Percentiles rank a stretch among this genome's conserved stretches.
phyloP scores from a whole-genome alignment of 2,329 filamentous ascomycete genomes.

The Colletotrichum incanum region DNA sequence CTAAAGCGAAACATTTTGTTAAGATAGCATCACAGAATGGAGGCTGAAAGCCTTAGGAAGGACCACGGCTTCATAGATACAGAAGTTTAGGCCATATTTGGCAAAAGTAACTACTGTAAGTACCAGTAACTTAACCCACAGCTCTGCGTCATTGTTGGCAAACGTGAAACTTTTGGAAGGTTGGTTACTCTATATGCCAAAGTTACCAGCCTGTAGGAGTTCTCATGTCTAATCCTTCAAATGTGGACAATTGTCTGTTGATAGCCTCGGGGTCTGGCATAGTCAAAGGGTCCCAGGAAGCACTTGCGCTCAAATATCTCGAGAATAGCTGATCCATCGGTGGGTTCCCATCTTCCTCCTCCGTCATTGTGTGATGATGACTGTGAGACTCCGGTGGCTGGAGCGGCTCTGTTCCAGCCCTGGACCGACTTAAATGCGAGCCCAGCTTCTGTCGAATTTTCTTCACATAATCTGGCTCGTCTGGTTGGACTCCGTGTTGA shows the following conservation, averaged over 20 bases:
- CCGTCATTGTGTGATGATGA: not conserved
- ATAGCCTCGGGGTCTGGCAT: slow-evolving; percentile 23
- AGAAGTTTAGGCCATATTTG: too few species aligned
- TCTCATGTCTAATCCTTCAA: slow-evolving; percentile 26
- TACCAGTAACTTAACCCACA: too few species aligned
- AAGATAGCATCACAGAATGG: too few species aligned
- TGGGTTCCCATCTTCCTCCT: not conserved
- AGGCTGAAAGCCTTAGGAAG: too few species aligned
- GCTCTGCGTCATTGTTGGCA: too few species aligned
- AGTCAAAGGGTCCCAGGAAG: slow-evolving; percentile 23
- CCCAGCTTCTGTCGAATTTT: slow-evolving; percentile 10
- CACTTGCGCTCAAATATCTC: slow-evolving; percentile 9
- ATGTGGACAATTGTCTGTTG: slow-evolving; percentile 11
- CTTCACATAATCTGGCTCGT: slow-evolving; percentile 24
- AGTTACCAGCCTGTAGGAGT: slow-evolving; percentile 19
- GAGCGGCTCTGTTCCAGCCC: not conserved
- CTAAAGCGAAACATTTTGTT: not conserved
- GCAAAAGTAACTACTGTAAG: too few species aligned
- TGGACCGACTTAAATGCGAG: slow-evolving; percentile 1
- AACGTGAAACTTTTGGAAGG: too few species aligned
- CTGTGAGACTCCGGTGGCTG: not conserved
- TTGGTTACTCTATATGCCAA: not conserved
- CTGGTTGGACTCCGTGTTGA: slow-evolving; percentile 15
- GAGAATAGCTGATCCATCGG: slow-evolving; percentile 25
- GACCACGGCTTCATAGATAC: too few species aligned